A percentile compares a stretch with the other conserved stretches of the same genome.
Conservation (phyloP, 1,284 basidiomycete genomes). For the Puccinia horiana region DNA sequence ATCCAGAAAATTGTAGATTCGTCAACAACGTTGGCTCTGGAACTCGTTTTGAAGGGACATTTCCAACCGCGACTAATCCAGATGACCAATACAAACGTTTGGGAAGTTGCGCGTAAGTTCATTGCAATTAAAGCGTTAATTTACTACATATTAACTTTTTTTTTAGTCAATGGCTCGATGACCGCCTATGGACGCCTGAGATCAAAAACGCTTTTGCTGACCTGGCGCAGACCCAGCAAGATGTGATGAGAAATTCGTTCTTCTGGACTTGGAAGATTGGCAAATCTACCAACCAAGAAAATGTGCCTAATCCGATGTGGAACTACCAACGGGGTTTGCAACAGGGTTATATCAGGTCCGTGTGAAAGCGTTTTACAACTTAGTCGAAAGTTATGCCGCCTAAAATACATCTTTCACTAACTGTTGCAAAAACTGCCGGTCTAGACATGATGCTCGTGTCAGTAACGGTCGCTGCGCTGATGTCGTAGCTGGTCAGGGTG, state of each 20-base stretch:
- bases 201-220: constrained; percentile 47
- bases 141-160: neutral
- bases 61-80: constrained; percentile 35
- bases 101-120: constrained; percentile 43
- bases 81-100: constrained; percentile 38
- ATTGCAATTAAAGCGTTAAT: neutral
- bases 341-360: constrained; percentile 44
- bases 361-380: neutral
- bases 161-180: constrained; percentile 46
- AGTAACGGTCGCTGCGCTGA: constrained; percentile 44
- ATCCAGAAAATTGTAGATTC: constrained; percentile 2
- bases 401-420: neutral
- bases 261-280: constrained; percentile 51
- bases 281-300: constrained; percentile 44
- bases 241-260: constrained; percentile 49
- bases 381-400: neutral
- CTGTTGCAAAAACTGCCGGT: neutral
- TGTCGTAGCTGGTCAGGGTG: constrained; percentile 39
- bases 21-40: constrained; percentile 49
- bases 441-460: constrained; percentile 42
- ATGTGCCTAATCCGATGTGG: constrained; percentile 49
- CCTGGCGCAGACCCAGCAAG: constrained; percentile 46
- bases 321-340: constrained; percentile 38
- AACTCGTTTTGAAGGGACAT: constrained; percentile 48
- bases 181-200: constrained; percentile 39